Percentiles rank a stretch among this genome's conserved stretches.
Conservation (phyloP, 331 rosid species). For the Arachis monticola region DNA sequence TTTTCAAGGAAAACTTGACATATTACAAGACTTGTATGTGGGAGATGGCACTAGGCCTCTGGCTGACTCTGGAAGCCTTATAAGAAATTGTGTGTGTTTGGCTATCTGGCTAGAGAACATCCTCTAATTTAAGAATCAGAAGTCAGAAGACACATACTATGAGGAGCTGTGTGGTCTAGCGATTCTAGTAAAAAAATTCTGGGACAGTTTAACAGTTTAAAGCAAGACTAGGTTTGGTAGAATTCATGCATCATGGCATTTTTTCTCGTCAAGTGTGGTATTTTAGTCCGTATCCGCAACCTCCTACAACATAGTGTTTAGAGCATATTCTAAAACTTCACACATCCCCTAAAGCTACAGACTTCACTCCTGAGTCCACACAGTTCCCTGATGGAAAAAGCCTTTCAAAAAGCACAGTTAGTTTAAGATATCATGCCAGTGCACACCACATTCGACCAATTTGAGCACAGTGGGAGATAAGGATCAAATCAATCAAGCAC, state of each 20-base stretch:
- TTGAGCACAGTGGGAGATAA: neutral
- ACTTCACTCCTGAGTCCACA: neutral
- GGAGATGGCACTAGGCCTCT: conserved; percentile 12
- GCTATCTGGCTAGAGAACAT: neutral
- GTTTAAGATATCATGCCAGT: neutral
- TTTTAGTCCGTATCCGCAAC: neutral
- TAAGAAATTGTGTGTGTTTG: conserved; percentile 14
- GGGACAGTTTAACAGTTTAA: neutral
- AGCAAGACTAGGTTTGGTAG: conserved; percentile 2
- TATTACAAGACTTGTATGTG: neutral
- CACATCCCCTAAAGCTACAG: conserved; percentile 24
- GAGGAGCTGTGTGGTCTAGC: neutral
- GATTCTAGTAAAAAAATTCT: conserved; percentile 4
- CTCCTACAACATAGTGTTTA: neutral
- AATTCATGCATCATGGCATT: neutral
- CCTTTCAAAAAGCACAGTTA: conserved; percentile 11
- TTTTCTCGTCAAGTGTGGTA: neutral
- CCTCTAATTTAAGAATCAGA: conserved; percentile 24
- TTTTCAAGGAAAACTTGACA: conserved; percentile 28
- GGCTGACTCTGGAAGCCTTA: conserved; percentile 6
- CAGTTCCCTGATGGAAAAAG: neutral
- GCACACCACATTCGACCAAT: conserved; percentile 1
- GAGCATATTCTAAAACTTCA: conserved; percentile 12
- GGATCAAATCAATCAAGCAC: neutral
- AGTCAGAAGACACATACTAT: neutral